Evolutionary conservation across 2,329 filamentous ascomycete species (phyloP).

Genomic region (Aspergillus brunneoviolaceus): DNA sequence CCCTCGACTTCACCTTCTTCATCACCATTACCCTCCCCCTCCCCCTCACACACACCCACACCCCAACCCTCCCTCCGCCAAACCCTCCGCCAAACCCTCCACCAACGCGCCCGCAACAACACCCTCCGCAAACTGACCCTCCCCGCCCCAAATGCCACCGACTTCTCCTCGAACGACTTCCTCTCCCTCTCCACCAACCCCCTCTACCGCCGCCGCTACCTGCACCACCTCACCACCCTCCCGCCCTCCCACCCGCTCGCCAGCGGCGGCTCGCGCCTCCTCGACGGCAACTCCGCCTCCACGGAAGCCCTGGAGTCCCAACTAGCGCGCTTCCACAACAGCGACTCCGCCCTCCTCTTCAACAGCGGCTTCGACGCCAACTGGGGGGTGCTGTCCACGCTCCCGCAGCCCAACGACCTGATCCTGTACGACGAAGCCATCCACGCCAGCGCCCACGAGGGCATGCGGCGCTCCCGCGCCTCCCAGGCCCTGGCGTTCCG

Average conservation of each 20-base stretch:
- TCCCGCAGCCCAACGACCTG: constrained; percentile 60
- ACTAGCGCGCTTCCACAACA: constrained; percentile 61
- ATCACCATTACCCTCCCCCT: not conserved
- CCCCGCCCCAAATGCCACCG: constrained; percentile 43
- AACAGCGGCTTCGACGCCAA: constrained; percentile 69
- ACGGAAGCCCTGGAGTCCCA: constrained; percentile 58
- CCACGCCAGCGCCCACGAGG: constrained; percentile 76
- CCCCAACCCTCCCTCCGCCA: constrained; percentile 21
- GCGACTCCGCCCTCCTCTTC: constrained; percentile 58
- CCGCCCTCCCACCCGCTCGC: constrained; percentile 47
- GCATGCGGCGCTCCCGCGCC: constrained; percentile 66
- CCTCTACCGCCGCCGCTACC: constrained; percentile 49
- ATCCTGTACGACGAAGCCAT: constrained; percentile 74
- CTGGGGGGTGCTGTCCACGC: constrained; percentile 59
- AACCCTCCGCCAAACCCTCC: constrained; percentile 33
- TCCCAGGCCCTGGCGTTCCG: constrained; percentile 44
- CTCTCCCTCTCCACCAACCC: constrained; percentile 56
- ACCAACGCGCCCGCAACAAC: constrained; percentile 44
- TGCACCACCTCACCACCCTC: constrained; percentile 46
- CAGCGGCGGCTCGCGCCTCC: constrained; percentile 60
- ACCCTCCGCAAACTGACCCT: constrained; percentile 51
- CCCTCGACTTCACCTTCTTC: too few relatives aligned
- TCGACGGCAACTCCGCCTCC: constrained; percentile 65
- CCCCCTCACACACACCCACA: not conserved
- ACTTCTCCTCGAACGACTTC: constrained; percentile 68